Percentiles rank a stretch among this genome's conserved stretches.
Conservation (phyloP, 768 basidiomycete species). For the Xerocomus spinulosus region DNA sequence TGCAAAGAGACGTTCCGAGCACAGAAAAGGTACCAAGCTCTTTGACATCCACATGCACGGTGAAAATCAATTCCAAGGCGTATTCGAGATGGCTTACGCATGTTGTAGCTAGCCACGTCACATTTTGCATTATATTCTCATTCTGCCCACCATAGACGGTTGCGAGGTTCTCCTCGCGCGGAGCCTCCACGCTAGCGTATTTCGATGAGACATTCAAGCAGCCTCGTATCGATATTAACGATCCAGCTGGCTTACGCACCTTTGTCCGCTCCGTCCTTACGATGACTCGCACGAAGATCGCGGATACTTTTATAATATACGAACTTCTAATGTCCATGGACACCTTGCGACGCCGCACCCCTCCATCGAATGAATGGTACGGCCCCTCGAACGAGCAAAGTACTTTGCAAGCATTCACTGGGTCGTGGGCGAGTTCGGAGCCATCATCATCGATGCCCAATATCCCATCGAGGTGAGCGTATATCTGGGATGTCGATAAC, state of each 20-base stretch:
- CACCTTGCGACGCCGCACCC: slow-evolving; percentile 43
- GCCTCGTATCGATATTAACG: slow-evolving; percentile 68
- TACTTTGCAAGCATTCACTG: slow-evolving; percentile 58
- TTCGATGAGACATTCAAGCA: slow-evolving; percentile 25
- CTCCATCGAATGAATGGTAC: slow-evolving; percentile 60
- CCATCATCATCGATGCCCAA: slow-evolving; percentile 63
- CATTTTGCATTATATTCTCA: slow-evolving; percentile 62
- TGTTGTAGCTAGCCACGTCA: slow-evolving; percentile 60
- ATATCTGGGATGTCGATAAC: not conserved
- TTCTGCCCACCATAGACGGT: slow-evolving; percentile 37
- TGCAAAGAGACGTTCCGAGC: slow-evolving; percentile 34
- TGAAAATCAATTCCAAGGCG: slow-evolving; percentile 17
- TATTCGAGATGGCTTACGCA: not conserved
- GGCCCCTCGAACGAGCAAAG: slow-evolving; percentile 55
- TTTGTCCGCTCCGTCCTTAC: slow-evolving; percentile 69
- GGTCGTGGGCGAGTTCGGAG: slow-evolving; percentile 37
- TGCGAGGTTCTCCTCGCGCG: too few species aligned
- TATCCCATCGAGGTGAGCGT: slow-evolving; percentile 65
- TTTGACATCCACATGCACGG: slow-evolving; percentile 88
- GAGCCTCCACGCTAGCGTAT: too few species aligned
- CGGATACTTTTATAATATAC: slow-evolving; percentile 68
- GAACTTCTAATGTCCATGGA: slow-evolving; percentile 70
- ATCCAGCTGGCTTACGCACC: slow-evolving; percentile 70
- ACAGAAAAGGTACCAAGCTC: slow-evolving; percentile 54
- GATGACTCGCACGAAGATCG: slow-evolving; percentile 59